A percentile compares a stretch with the other conserved stretches of the same genome.
These are phyloP conservation scores for Cryptococcus deneoformans DNA, from an alignment of 1,284 basidiomycete species.

Conservation along the genomic window DNA sequence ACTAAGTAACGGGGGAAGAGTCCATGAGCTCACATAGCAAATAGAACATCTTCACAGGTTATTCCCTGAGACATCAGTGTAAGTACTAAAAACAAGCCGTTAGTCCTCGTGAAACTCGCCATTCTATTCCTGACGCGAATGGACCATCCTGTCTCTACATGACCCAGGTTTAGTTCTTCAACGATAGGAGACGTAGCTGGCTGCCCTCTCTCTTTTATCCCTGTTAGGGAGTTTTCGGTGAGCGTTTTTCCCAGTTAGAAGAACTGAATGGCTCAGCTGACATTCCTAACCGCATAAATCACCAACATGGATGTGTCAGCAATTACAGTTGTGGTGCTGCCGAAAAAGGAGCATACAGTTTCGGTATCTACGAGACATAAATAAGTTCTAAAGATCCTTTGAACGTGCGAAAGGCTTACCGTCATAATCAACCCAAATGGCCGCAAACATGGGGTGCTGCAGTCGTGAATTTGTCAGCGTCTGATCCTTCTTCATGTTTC, in stretches of 20 bases:
- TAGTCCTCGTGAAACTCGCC: slow-evolving; percentile 1
- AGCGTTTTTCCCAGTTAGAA: background rate
- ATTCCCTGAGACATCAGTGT: slow-evolving; percentile 22
- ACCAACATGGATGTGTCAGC: background rate
- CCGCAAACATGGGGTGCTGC: slow-evolving; percentile 46
- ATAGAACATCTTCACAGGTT: slow-evolving; percentile 45
- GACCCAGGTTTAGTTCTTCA: slow-evolving; percentile 45
- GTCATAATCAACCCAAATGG: slow-evolving; percentile 44
- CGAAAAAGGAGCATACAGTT: slow-evolving; percentile 25
- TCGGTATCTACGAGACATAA: slow-evolving; percentile 28
- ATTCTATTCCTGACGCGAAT: slow-evolving; percentile 45
- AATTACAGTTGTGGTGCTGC: slow-evolving; percentile 5
- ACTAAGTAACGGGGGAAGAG: background rate
- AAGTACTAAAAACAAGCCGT: no score
- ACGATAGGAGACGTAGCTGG: slow-evolving; percentile 48
- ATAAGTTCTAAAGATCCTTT: background rate
- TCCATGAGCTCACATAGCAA: slow-evolving; percentile 35
- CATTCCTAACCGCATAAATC: background rate
- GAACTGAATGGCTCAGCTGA: background rate
- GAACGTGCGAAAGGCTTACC: slow-evolving; percentile 11
- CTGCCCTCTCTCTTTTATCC: slow-evolving; percentile 47
- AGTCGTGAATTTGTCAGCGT: background rate
- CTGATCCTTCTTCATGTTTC: background rate
- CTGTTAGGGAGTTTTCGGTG: slow-evolving; percentile 10
- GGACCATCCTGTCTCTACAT: slow-evolving; percentile 45